Evolutionary conservation across 306 rosid genomes (phyloP).

Genomic region (Lathyrus sativus): DNA sequence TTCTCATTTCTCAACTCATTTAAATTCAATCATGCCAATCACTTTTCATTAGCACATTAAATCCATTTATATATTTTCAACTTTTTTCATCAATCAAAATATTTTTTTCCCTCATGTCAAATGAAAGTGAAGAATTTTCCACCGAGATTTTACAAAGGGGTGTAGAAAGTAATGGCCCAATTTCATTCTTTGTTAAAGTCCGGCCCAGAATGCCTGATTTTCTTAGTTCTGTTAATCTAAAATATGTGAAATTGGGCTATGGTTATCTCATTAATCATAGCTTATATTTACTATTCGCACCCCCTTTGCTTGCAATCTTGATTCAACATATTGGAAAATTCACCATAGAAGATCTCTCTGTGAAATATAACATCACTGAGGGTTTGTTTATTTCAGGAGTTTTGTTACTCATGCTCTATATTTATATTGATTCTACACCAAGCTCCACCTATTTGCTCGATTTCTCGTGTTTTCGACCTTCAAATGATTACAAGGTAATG

Average conservation of each 20-base stretch:
- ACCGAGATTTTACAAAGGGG: conserved; percentile 47
- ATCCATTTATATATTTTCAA: not conserved
- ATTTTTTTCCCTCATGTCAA: conserved; percentile 31
- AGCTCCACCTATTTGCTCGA: conserved; percentile 61
- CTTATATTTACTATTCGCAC: conserved; percentile 38
- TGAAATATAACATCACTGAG: conserved; percentile 37
- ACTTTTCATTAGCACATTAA: conserved; percentile 2
- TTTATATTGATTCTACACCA: conserved; percentile 42
- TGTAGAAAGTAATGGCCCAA: conserved; percentile 34
- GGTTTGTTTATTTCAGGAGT: conserved; percentile 34
- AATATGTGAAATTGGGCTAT: conserved; percentile 55
- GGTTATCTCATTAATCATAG: conserved; percentile 46
- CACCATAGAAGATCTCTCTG: conserved; percentile 31
- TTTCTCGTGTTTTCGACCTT: conserved; percentile 70
- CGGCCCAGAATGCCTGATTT: conserved; percentile 52
- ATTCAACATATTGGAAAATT: conserved; percentile 34
- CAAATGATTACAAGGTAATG: conserved; percentile 62
- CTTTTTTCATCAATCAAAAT: not conserved
- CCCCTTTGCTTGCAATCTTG: conserved; percentile 38
- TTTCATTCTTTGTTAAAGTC: conserved; percentile 48
- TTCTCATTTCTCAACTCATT: not conserved
- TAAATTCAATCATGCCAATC: not conserved
- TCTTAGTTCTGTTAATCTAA: conserved; percentile 51
- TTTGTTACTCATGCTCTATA: conserved; percentile 28
- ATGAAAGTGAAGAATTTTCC: conserved; percentile 48